A percentile compares a stretch with the other conserved stretches of the same genome.
These are phyloP conservation scores for Galerina sulciceps DNA, from an alignment of 768 basidiomycete species.

Conservation along the genomic window DNA sequence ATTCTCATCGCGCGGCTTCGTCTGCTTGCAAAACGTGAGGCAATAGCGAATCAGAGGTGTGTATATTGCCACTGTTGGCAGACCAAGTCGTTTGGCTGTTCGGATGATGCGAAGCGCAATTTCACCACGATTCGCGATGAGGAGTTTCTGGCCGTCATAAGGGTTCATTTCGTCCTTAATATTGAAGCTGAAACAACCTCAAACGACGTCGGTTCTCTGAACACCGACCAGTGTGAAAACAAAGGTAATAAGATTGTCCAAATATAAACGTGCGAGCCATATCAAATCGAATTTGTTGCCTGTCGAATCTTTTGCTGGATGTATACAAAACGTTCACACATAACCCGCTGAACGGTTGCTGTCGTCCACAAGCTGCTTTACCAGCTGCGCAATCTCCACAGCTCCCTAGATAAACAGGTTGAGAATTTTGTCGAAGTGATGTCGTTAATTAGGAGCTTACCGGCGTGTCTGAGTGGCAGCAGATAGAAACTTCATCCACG, in stretches of 20 bases:
- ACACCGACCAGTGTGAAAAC: not conserved
- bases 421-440: not conserved
- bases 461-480: slow-evolving; percentile 69
- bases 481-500: slow-evolving; percentile 59
- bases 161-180: too few species aligned
- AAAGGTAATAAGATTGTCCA: slow-evolving; percentile 4
- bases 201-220: not conserved
- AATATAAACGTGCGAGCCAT: not conserved
- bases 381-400: slow-evolving; percentile 52
- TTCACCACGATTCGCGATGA: slow-evolving; percentile 76
- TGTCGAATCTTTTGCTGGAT: too few species aligned
- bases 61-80: slow-evolving; percentile 63
- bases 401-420: slow-evolving; percentile 45
- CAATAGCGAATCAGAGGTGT: slow-evolving; percentile 58
- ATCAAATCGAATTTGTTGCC: not conserved
- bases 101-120: slow-evolving; percentile 68
- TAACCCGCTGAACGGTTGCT: slow-evolving; percentile 45
- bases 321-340: not conserved
- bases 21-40: slow-evolving; percentile 63
- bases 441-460: slow-evolving; percentile 36
- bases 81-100: slow-evolving; percentile 53
- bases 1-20: slow-evolving; percentile 48
- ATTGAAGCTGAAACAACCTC: too few species aligned
- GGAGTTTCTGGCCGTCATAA: slow-evolving; percentile 46
- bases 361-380: slow-evolving; percentile 60